A percentile compares a stretch with the other conserved stretches of the same genome.
Evolutionary conservation across 169 alveolate species (phyloP).

Genomic region (Plasmodium blacklocki): DNA sequence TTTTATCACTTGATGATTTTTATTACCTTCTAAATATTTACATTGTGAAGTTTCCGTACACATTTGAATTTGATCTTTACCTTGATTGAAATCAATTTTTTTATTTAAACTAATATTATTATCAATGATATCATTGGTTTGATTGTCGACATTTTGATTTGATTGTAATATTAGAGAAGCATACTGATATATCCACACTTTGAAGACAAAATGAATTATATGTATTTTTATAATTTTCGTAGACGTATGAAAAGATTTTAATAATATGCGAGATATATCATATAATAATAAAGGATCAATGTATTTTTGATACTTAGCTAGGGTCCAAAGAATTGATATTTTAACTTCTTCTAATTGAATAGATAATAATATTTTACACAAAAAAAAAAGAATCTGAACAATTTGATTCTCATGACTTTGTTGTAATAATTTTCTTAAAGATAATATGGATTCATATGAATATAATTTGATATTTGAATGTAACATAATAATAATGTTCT

Average conservation of each 20-base stretch:
- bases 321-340: conserved; percentile 39
- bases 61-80: neutral
- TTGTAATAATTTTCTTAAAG: conserved; percentile 25
- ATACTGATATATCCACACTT: conserved; percentile 39
- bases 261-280: conserved; percentile 28
- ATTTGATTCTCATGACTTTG: conserved; percentile 23
- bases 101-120: neutral
- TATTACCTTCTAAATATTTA: no score
- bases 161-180: neutral
- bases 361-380: conserved; percentile 18
- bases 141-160: no score
- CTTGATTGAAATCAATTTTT: neutral
- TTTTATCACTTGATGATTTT: no score
- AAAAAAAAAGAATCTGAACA: conserved; percentile 6
- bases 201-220: conserved; percentile 38
- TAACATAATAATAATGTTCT: conserved; percentile 18
- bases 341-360: conserved; percentile 17
- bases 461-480: conserved; percentile 18
- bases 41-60: neutral
- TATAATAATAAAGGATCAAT: conserved; percentile 20
- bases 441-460: conserved; percentile 37
- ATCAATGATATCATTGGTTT: no score
- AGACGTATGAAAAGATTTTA: conserved; percentile 4
- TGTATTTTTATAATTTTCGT: conserved; percentile 19
- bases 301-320: conserved; percentile 42